phyloP scores from a whole-genome alignment of 139 green algal species.

The Coccomyxa sp. region DNA sequence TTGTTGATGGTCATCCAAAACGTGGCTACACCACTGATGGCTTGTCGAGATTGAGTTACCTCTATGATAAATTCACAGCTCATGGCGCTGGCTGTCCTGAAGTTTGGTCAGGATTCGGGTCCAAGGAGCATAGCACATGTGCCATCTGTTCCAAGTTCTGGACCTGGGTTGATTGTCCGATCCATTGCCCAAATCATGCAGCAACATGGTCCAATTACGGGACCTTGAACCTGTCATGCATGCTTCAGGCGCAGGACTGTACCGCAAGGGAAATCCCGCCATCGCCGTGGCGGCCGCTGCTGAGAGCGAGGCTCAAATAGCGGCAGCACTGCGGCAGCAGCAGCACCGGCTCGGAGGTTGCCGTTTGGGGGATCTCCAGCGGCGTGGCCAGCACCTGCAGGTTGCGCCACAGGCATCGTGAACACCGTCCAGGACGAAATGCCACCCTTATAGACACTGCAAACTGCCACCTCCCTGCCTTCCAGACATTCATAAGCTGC shows the following conservation, averaged over 20 bases:
- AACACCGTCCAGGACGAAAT: too few species aligned
- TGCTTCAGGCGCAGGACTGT: too few species aligned
- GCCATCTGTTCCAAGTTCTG: too few species aligned
- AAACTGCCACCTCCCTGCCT: too few species aligned
- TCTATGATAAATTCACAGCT: background rate
- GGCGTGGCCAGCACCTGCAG: conserved; percentile 25
- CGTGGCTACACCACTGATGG: background rate
- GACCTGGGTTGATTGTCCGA: too few species aligned
- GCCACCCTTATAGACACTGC: too few species aligned
- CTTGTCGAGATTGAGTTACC: background rate
- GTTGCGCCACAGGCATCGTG: too few species aligned
- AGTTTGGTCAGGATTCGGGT: background rate
- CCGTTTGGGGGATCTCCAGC: conserved; percentile 13
- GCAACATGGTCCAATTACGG: too few species aligned
- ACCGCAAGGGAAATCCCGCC: background rate
- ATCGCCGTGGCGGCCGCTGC: background rate
- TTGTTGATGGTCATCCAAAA: background rate
- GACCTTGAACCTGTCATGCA: too few species aligned
- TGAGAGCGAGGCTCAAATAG: background rate
- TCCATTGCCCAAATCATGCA: too few species aligned
- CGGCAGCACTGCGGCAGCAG: conserved; percentile 24
- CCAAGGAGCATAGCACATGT: too few species aligned
- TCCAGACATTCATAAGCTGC: too few species aligned
- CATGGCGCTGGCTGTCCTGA: background rate
- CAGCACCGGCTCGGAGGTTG: conserved; percentile 11